Base-by-base conservation (phyloP, 2,329 filamentous ascomycete genomes). In the Stachybotrys chartarum region DNA sequence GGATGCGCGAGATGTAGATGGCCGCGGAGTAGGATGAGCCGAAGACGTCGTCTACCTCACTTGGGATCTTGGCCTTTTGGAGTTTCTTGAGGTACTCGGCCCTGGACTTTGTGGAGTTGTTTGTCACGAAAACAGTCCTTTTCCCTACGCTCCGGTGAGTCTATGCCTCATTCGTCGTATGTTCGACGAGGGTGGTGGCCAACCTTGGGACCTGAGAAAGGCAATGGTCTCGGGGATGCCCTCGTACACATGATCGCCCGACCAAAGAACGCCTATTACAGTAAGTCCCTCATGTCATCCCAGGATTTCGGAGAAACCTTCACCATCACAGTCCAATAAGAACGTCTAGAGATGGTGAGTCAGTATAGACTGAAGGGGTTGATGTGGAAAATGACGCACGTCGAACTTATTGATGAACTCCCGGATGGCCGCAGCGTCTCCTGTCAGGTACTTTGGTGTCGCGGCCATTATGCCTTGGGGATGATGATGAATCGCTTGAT, bases 81-180 rank as follows among this genome's bases (percentile, higher is more conserved):
- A 99, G 86, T 69, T 97, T 99, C 77, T 93, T 91, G 70, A 88
- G 87, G 74, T 99, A 99, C 70, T 97, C 91, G 52, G 82, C 78
- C 55, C 94, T 88, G 11, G 93, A 96, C 71, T 99, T 99, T 56
- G 94, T 97, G 67, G 91, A 97, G 77, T 99, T 99, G 77, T 99
- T 99, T 46, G 94, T 99, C 53, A 99, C 94, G 68, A 99, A 99
- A 54, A 99, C 86, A 39, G 94, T 82, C 69, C 87, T 87, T 73
- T 99, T 99, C 68, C 90, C 92, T 94, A 54, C 31, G 14, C 50
- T 3, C 48, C 14, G 44, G 24, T 55, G 54, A 42, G 35, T 42
- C 10, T 14, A 42, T 42, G 35, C 24, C 24, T 24, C 24, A 24
- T 61, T 31, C 24, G 24, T 24, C 24, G 24, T 24, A 24, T 24